These are phyloP conservation scores for Biancaea sappan DNA, from an alignment of 306 rosid species.

Conservation along the genomic window DNA sequence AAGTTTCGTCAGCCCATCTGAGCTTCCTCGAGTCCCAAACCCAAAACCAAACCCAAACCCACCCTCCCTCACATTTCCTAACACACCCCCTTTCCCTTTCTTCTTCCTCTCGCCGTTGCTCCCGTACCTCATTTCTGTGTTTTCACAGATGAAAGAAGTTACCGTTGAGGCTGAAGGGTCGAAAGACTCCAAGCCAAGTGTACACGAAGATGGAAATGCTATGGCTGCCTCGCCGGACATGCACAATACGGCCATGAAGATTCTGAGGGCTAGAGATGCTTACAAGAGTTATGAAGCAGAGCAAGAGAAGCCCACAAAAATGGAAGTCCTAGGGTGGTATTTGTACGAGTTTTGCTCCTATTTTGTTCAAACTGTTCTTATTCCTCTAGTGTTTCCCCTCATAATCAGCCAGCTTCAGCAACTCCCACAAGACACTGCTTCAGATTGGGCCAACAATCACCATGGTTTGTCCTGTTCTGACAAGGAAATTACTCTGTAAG, in stretches of 20 bases:
- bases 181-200: neutral
- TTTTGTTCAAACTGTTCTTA: conserved; percentile 59
- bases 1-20: no score
- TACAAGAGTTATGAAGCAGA: conserved; percentile 40
- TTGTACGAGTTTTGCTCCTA: conserved; percentile 74
- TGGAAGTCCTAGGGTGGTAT: conserved; percentile 78
- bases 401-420: conserved; percentile 63
- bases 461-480: conserved; percentile 42
- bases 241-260: conserved; percentile 33
- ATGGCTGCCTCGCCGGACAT: conserved; percentile 30
- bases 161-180: conserved; percentile 19
- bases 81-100: no score
- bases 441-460: conserved; percentile 32
- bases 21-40: no score
- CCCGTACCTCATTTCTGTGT: no score
- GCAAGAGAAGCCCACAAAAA: conserved; percentile 53
- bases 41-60: neutral
- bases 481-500: conserved; percentile 68
- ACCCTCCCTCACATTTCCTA: no score
- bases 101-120: no score
- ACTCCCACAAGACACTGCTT: conserved; percentile 30
- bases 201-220: neutral
- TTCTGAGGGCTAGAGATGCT: conserved; percentile 44
- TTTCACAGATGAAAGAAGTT: conserved; percentile 30
- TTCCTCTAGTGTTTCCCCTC: conserved; percentile 84